Evolutionary conservation across 495 filamentous ascomycete genomes (phyloP).

Genomic region (Letharia lupina): DNA sequence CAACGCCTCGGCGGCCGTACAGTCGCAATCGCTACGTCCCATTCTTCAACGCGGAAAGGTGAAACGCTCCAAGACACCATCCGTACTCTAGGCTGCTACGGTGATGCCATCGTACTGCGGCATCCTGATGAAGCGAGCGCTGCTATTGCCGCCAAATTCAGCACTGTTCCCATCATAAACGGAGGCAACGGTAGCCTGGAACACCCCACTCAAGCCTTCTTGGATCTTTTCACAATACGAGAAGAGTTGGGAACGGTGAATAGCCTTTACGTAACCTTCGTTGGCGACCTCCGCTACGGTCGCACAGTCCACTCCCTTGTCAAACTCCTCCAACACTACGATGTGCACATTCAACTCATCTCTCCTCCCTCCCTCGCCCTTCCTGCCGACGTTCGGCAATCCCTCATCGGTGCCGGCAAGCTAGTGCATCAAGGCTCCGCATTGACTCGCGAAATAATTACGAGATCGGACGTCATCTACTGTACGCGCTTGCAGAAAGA

Average conservation of each 20-base stretch:
- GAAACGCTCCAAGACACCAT: slow-evolving; percentile 89
- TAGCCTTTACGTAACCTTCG: slow-evolving; percentile 89
- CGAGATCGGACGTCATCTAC: slow-evolving; percentile 81
- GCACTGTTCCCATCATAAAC: slow-evolving; percentile 87
- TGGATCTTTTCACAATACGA: slow-evolving; percentile 97
- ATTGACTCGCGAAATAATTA: slow-evolving; percentile 77
- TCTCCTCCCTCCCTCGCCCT: slow-evolving; percentile 71
- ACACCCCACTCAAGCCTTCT: slow-evolving; percentile 95
- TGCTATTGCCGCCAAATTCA: slow-evolving; percentile 73
- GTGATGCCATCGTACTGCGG: slow-evolving; percentile 86
- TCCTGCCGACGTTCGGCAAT: slow-evolving; percentile 61
- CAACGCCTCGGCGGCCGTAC: slow-evolving; percentile 85
- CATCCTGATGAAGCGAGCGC: slow-evolving; percentile 77
- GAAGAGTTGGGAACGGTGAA: slow-evolving; percentile 94
- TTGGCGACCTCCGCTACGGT: slow-evolving; percentile 85
- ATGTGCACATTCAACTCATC: slow-evolving; percentile 86
- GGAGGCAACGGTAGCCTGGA: slow-evolving; percentile 91
- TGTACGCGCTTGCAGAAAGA: slow-evolving; percentile 96
- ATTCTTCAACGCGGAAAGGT: slow-evolving; percentile 85
- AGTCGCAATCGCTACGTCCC: slow-evolving; percentile 64
- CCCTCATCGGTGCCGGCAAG: slow-evolving; percentile 64
- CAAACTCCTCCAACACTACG: slow-evolving; percentile 88
- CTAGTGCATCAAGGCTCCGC: slow-evolving; percentile 62
- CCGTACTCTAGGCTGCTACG: slow-evolving; percentile 86
- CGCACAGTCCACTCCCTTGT: slow-evolving; percentile 90